Evolutionary conservation across 768 basidiomycete genomes (phyloP), one percentile per base, ranked within the genome.

Genomic region (Hericium rajendrae): DNA sequence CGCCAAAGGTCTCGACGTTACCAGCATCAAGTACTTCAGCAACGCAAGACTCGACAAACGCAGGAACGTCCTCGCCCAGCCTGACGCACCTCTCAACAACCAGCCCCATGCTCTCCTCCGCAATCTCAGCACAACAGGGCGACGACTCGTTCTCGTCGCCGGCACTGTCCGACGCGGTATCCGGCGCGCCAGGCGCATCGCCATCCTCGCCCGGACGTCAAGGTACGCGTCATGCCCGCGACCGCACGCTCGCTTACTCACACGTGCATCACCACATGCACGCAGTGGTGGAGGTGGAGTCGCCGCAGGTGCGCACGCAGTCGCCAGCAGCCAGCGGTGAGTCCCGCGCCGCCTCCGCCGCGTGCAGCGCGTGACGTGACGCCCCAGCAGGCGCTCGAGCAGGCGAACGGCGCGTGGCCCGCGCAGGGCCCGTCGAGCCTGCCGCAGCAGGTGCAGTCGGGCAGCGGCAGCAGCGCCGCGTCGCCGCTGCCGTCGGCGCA

Each of bases 11-110:
- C n/a, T 46, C 43, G 13, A 46, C 43, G 20, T 15, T 71, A 24
- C 54, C 64, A 4, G 55, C 65, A 4, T 53, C 72, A 41, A 71
- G 71, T 15, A 70, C 73, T 22, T 65, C 64, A 54, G 40, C 66
- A 43, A 55, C 64, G 40, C 64, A 67, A 48, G 76, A 78, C 13
- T 71, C 73, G 40, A 67, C 71, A 39, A 69, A 70, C 3, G 71
- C 65, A 0, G 64, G 72, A 24, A 71, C 82, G 12, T 82, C 87
- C 0, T 91, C 90, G 9, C 89, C 90, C 28, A 92, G 89, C 67
- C 72, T 91, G 55, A 91, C 90, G n/a, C 88, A 91, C 70, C 85
- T 82, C 40, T 91, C 90, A 5, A 76, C 86, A 51, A 86, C 87
- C 57, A 92, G 89, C 61, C 89, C 89, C 0, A 84, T 90, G 75